A percentile compares a stretch with the other conserved stretches of the same genome.
These are phyloP conservation scores for Eucalyptus polybractea DNA, from an alignment of 345 rosid genomes.

Conservation along the genomic window DNA sequence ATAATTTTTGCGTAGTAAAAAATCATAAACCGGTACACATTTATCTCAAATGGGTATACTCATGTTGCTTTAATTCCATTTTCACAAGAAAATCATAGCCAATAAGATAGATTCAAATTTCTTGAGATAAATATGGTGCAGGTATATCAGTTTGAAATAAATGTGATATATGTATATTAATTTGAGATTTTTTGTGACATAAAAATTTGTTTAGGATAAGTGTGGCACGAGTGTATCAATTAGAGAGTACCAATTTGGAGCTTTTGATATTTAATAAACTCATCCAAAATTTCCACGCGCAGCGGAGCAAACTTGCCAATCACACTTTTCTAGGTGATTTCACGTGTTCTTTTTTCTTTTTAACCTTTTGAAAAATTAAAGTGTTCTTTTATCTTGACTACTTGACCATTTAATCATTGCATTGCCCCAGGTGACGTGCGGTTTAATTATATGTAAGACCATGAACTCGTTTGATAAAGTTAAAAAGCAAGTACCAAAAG, in stretches of 20 bases:
- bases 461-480: neutral
- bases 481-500: neutral
- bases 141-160: neutral
- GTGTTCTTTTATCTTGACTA: neutral
- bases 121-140: neutral
- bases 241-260: neutral
- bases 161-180: neutral
- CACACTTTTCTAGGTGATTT: neutral
- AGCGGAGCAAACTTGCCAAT: neutral
- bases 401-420: neutral
- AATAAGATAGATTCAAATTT: no score
- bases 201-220: neutral
- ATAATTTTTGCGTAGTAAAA: neutral
- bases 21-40: accelerated
- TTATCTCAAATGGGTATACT: neutral
- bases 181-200: neutral
- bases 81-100: no score
- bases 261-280: neutral
- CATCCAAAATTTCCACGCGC: neutral
- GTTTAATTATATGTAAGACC: neutral
- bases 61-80: no score
- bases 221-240: accelerated
- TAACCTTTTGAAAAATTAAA: neutral
- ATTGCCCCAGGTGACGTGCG: neutral
- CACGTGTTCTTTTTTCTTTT: neutral